Base-by-base conservation (phyloP, 768 basidiomycete genomes). In the Tricholomella constricta region DNA sequence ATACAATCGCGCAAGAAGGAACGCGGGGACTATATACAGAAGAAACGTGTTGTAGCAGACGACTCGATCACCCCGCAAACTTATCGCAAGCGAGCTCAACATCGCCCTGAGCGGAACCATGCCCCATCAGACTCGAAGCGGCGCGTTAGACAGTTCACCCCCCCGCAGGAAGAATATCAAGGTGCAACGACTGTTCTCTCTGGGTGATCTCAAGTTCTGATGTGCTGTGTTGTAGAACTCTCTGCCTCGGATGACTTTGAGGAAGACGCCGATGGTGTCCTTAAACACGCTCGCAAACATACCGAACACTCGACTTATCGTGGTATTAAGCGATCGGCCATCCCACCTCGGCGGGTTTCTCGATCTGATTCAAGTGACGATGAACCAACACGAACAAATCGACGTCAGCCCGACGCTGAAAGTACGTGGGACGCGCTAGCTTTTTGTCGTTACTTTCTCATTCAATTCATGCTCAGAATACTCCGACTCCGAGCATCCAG, bases 401-500 rank as follows among this genome's bases (percentile, higher is more conserved):
- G 40, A 17, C 48, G 8, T 46, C n/a, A 44, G 41, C 23, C 40
- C 11, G 46, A 49, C 15, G 31, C 22, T 34, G 50, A 55, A 52
- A 51, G 57, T 56, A 32, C 10, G 54, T 53, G 14, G 23, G 32
- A 10, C 17, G 12, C 34, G 27, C 20, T 22, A 14, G 17, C n/a
- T 35, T n/a, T 15, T 23, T 20, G 37, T 40, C 25, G n/a, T 22
- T 46, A 20, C 41, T n/a, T 31, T 29, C 35, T 31, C 11, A 31
- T 31, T 11, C 29, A 32, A 48, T 48, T 15, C 12, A 11, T 23
- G 19, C 23, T 3, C 35, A 69, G 67, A 59, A 44, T 59, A 60
- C 9, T 62, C 62, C 7, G 56, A 55, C 2, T 58, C 55, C 12
- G 64, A 61, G 7, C 38, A 51, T 25, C 65, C 63, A 25, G 59